A percentile compares a stretch with the other conserved stretches of the same genome.
phyloP scores from a whole-genome alignment of 2,329 filamentous ascomycete species.

The Biscogniauxia sp. region DNA sequence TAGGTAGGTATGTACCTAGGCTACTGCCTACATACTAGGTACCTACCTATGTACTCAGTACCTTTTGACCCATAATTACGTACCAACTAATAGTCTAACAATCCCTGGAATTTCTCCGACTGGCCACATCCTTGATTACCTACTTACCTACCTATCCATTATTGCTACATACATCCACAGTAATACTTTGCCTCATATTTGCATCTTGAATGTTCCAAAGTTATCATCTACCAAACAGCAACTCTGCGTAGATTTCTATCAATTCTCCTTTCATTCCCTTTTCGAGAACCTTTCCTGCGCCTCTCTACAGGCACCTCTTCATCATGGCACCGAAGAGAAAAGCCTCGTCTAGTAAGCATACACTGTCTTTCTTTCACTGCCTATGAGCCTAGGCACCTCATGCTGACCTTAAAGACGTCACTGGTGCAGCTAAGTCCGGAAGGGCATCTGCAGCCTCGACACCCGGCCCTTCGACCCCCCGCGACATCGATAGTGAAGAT shows the following conservation, averaged over 20 bases:
- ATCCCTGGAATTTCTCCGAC: constrained; percentile 16
- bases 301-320: constrained; percentile 8
- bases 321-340: constrained; percentile 72
- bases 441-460: constrained; percentile 58
- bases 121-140: constrained; percentile 6
- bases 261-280: too few relatives aligned
- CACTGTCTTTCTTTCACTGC: neutral
- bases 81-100: neutral
- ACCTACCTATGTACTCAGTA: constrained; percentile 1
- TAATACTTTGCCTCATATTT: neutral
- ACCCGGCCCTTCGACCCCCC: constrained; percentile 58
- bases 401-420: constrained; percentile 40
- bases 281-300: neutral
- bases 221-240: neutral
- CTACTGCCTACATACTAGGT: neutral
- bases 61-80: too few relatives aligned
- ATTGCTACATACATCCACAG: neutral
- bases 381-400: constrained; percentile 20
- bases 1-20: neutral
- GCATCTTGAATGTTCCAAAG: neutral
- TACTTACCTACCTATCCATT: neutral
- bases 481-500: constrained; percentile 55
- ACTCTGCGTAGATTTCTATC: neutral
- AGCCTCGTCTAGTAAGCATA: constrained; percentile 50
- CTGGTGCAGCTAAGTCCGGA: constrained; percentile 52